phyloP scores from a whole-genome alignment of 1,284 basidiomycete genomes.

The Ustilago trichophora region DNA sequence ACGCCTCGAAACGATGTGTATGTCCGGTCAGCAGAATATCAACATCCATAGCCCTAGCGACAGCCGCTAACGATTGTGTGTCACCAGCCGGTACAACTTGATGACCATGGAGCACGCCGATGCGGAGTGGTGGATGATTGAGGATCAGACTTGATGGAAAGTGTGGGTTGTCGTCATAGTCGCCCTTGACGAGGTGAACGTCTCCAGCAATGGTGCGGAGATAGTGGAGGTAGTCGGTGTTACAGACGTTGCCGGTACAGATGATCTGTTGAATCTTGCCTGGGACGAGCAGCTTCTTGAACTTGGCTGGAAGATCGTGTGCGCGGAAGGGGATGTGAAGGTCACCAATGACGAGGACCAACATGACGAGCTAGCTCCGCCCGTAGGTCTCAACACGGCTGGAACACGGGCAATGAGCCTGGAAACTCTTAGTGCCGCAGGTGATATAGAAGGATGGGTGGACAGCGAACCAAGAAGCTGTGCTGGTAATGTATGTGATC shows the following conservation, averaged over 20 bases:
- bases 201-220: slow-evolving; percentile 95
- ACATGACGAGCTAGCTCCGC: slow-evolving; percentile 42
- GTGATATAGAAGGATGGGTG: no score
- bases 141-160: slow-evolving; percentile 86
- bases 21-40: slow-evolving; percentile 93
- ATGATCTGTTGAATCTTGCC: slow-evolving; percentile 99
- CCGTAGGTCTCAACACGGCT: no score
- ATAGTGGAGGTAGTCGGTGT: slow-evolving; percentile 96
- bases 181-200: slow-evolving; percentile 89
- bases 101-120: slow-evolving; percentile 94
- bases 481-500: no score
- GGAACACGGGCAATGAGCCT: no score
- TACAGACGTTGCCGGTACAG: slow-evolving; percentile 96
- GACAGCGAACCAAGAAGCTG: no score
- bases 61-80: slow-evolving; percentile 82
- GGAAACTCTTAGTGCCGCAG: no score
- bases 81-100: slow-evolving; percentile 93
- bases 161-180: slow-evolving; percentile 85
- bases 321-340: slow-evolving; percentile 67
- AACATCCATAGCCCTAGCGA: slow-evolving; percentile 92
- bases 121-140: slow-evolving; percentile 84
- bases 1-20: slow-evolving; percentile 95
- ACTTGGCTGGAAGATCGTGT: slow-evolving; percentile 92
- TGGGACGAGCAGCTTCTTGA: slow-evolving; percentile 91
- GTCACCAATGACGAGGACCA: slow-evolving; percentile 63